A percentile compares a stretch with the other conserved stretches of the same genome.
phyloP scores from a whole-genome alignment of 225 moss, liverwort and hornwort genomes.

The Thuidium tamariscinum region DNA sequence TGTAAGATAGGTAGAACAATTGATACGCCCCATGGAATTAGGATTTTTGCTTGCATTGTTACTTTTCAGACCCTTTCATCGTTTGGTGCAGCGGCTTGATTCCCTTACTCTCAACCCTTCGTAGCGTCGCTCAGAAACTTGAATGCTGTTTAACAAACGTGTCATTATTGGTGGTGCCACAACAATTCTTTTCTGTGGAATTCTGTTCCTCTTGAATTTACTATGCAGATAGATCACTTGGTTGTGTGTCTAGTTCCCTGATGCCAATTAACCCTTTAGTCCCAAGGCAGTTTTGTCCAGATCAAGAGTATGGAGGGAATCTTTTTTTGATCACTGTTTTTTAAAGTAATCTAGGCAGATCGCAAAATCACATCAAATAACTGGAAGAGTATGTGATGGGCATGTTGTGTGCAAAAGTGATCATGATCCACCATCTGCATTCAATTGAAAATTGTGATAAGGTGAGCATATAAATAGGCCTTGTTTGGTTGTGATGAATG shows the following conservation, averaged over 20 bases:
- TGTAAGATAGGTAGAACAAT: conserved; percentile 27
- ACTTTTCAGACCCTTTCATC: not conserved
- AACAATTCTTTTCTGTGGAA: not conserved
- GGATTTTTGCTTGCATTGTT: not conserved
- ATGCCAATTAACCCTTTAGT: not conserved
- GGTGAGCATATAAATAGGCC: not conserved
- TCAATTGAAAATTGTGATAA: not conserved
- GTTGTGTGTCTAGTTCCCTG: not conserved
- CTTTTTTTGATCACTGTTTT: not conserved
- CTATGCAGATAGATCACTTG: not conserved
- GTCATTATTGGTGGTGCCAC: not conserved
- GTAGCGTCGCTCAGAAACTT: not conserved
- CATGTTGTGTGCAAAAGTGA: not conserved
- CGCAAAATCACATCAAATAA: not conserved
- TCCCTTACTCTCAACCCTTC: not conserved
- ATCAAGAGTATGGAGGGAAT: not conserved
- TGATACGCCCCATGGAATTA: not conserved
- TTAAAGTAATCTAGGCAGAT: not conserved
- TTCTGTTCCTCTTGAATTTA: not conserved
- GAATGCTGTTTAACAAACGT: not conserved
- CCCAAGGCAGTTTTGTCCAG: not conserved
- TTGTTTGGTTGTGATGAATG: not conserved
- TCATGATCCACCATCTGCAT: not conserved
- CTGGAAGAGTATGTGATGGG: not conserved
- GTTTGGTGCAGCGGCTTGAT: not conserved